Percentiles rank a stretch among this genome's conserved stretches.
phyloP scores from a whole-genome alignment of 805 yeast genomes.

The Pichia nanzhaoensis region DNA sequence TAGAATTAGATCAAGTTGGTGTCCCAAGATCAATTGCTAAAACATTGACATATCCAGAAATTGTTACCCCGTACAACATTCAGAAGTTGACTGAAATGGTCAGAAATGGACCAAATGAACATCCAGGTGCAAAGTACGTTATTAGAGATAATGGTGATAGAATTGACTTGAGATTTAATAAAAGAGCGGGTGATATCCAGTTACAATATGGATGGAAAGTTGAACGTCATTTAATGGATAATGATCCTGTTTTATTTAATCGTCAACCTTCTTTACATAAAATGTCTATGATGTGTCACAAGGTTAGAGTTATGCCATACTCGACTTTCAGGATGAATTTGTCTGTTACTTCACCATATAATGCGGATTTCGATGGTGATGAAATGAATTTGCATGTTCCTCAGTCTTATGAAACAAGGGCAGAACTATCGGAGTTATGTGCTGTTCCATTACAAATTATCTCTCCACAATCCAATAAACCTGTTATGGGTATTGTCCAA shows the following conservation, averaged over 20 bases:
- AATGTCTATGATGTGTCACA: conserved; percentile 99
- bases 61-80: conserved; percentile 95
- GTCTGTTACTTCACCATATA: conserved; percentile 98
- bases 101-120: conserved; percentile 97
- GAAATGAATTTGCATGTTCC: conserved; percentile 99
- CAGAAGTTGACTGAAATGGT: conserved; percentile 89
- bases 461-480: conserved; percentile 97
- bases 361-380: conserved; percentile 99
- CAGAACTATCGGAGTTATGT: conserved; percentile 89
- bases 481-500: conserved; percentile 99
- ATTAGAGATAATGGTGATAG: conserved; percentile 98
- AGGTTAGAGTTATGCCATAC: conserved; percentile 98
- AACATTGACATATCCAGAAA: conserved; percentile 93
- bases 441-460: conserved; percentile 98
- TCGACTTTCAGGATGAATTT: conserved; percentile 94
- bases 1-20: conserved; percentile 97
- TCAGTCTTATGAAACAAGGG: conserved; percentile 95
- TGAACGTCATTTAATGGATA: conserved; percentile 95
- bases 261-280: conserved; percentile 99
- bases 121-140: conserved; percentile 98
- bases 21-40: conserved; percentile 96
- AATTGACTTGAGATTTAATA: conserved; percentile 93
- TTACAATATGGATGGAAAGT: conserved; percentile 99
- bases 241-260: conserved; percentile 95
- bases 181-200: conserved; percentile 97